Base-by-base conservation (phyloP, 352 stramenopile species). In the Phytophthora vignae region DNA sequence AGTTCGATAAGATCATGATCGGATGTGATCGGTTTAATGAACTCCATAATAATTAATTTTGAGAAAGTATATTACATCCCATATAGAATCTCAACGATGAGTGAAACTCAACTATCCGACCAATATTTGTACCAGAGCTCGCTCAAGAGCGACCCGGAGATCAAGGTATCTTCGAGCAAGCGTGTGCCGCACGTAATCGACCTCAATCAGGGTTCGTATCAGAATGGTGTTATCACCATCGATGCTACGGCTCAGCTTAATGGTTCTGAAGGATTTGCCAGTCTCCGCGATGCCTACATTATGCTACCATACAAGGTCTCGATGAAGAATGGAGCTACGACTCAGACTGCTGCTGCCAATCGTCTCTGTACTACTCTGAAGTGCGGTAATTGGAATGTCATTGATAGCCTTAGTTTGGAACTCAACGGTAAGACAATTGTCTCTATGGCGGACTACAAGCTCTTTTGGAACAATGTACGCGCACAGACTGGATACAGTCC, bases 401-500 rank as follows among this genome's bases (percentile, higher is more conserved):
- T 78, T 27, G 71, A 78, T 74, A 55, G 49, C 49, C 12, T 50
- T 4, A 22, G 14, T 21, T 14, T 76, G 1, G 73, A 76, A 48
- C 49, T 79, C 2, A 70, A 79, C 27, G 72, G 72, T 54, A 72
- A 79, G 55, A 57, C 17, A 31, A 64, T 79, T 25, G 19, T 79
- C 0, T 67, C 56, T 1, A 58, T 69, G 48, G 8, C 21, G 12
- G 72, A 79, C 17, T 79, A 71, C 33, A 76, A 73, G 25, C 27
- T 58, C 0, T 77, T 69, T 50, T 67, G 49, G 49, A 80, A 80
- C 54, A 80, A 80, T 49, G 10, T 80, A 12, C 75, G 75, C 36
- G 66, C 71, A 42, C 42, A 67, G 58, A 76, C 74, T 8, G 50
- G 74, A 19, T 78, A 57, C 31, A 49, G 38, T 55, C 8, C 38